Evolutionary conservation across 2,329 filamentous ascomycete genomes (phyloP).

Genomic region (Sordariomycetes sp.): DNA sequence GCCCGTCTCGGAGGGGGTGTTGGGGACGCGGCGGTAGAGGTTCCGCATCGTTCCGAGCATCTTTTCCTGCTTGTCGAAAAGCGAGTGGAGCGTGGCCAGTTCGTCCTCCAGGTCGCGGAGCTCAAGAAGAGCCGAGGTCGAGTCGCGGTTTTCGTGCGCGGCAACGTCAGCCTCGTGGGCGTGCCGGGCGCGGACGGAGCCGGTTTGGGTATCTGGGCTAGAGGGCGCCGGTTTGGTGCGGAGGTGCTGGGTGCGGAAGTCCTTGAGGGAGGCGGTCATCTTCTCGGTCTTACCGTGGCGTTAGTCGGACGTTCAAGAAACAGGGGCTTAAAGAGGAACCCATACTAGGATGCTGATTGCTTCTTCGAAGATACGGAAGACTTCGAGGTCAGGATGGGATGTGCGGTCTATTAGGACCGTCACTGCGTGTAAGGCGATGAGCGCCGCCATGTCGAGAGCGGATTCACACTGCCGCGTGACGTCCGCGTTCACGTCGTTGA

Average conservation of each 20-base stretch:
- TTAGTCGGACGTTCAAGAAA: neutral
- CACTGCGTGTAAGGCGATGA: conserved; percentile 51
- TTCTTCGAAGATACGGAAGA: conserved; percentile 56
- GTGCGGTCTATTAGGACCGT: conserved; percentile 50
- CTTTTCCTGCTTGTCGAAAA: conserved; percentile 46
- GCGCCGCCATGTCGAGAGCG: conserved; percentile 48
- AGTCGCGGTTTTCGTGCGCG: conserved; percentile 49
- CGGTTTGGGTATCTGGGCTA: conserved; percentile 23
- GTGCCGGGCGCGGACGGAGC: conserved; percentile 24
- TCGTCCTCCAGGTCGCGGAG: conserved; percentile 56
- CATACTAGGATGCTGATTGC: conserved; percentile 50
- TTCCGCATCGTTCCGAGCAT: conserved; percentile 36
- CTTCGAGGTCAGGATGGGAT: conserved; percentile 49
- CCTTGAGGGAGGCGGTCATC: conserved; percentile 51
- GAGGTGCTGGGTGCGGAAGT: conserved; percentile 48
- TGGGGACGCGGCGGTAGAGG: conserved; percentile 27
- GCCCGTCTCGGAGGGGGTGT: conserved; percentile 23
- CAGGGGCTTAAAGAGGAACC: neutral
- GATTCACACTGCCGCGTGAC: conserved; percentile 52
- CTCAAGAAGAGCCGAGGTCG: conserved; percentile 51
- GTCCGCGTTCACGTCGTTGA: conserved; percentile 56
- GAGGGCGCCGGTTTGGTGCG: conserved; percentile 29
- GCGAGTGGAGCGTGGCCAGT: conserved; percentile 40
- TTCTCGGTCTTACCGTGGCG: conserved; percentile 38
- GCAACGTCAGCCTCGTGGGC: conserved; percentile 30